Evolutionary conservation across 345 rosid genomes (phyloP), one percentile per base, ranked within the genome.

Genomic region (Gossypium raimondii): DNA sequence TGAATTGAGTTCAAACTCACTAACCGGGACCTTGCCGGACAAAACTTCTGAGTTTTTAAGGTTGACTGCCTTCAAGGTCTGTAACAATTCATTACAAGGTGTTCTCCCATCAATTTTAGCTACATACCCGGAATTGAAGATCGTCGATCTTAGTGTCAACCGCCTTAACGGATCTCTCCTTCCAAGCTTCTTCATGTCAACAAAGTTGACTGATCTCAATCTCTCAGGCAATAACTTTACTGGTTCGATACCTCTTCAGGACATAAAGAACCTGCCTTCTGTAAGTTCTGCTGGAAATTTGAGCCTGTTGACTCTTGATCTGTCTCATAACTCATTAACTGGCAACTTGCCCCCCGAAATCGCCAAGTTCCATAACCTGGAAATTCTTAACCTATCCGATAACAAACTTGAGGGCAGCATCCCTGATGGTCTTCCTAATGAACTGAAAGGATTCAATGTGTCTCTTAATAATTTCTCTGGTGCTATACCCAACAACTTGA

Each of bases 391-490:
- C 79, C 84, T 93, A 13, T 92, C 98, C 22, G 81, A 77, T 70
- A 93, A 93, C 82, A 81, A 76, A 68, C 87, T 93, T 53, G 80
- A 88, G 74, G 97, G 98, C n/a, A 78, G 78, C 74, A 84, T 93
- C 44, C 96, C 96, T 22, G 83, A 78, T 66, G 84, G 80, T 78
- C 87, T 91, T 80, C 87, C 96, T 10, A 87, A 80, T 41, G 82
- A 81, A 77, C 77, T 93, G 84, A 82, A 80, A 80, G 87, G 81
- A 69, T 78, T 93, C 78, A 77, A 80, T 75, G 89, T 90, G 66
- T 91, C 96, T 57, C 82, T 75, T 75, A 93, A 93, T 82, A 92
- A 90, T 82, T 85, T 93, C 71, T 90, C 98, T 56, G 98, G 98
- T 60, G 77, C 67, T 11, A 77, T 93, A 7, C 98, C 98, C 7